Percentiles rank a stretch among this genome's conserved stretches.
Conservation (phyloP, 768 basidiomycete genomes). For the Clavulina sp. region DNA sequence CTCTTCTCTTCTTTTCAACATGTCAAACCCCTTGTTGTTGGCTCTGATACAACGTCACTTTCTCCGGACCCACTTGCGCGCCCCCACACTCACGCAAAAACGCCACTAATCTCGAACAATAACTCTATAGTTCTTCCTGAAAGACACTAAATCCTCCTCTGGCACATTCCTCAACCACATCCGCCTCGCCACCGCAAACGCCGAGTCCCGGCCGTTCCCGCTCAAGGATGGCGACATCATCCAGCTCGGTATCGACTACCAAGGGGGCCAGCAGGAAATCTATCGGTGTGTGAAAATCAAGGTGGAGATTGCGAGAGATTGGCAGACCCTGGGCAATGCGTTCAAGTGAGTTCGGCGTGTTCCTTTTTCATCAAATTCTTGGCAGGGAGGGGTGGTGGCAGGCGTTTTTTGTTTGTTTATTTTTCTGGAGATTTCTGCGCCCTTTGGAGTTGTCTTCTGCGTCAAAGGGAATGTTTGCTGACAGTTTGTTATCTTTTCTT, state of each 20-base stretch:
- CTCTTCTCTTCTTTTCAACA: too few species aligned
- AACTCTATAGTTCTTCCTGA: conserved; percentile 80
- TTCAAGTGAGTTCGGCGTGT: conserved; percentile 68
- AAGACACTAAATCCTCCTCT: conserved; percentile 74
- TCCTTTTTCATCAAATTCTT: conserved; percentile 2
- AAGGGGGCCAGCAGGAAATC: conserved; percentile 91
- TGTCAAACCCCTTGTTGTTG: too few species aligned
- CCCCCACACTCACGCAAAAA: too few species aligned
- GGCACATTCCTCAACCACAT: conserved; percentile 96
- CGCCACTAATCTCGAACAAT: too few species aligned
- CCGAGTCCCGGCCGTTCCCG: conserved; percentile 56
- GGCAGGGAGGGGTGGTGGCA: too few species aligned
- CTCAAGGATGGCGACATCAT: conserved; percentile 88
- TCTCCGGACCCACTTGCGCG: neutral
- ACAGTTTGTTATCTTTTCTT: too few species aligned
- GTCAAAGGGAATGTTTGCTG: too few species aligned
- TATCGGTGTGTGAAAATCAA: conserved; percentile 95
- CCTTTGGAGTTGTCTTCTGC: too few species aligned
- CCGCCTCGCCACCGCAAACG: conserved; percentile 64
- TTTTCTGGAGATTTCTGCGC: too few species aligned
- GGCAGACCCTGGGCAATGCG: conserved; percentile 74
- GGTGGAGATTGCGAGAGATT: conserved; percentile 76
- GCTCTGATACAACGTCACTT: neutral
- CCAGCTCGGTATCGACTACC: conserved; percentile 93
- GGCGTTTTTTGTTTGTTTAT: too few species aligned